phyloP scores from a whole-genome alignment of 176 grass and related monocot species.

The Carex littledalei region DNA sequence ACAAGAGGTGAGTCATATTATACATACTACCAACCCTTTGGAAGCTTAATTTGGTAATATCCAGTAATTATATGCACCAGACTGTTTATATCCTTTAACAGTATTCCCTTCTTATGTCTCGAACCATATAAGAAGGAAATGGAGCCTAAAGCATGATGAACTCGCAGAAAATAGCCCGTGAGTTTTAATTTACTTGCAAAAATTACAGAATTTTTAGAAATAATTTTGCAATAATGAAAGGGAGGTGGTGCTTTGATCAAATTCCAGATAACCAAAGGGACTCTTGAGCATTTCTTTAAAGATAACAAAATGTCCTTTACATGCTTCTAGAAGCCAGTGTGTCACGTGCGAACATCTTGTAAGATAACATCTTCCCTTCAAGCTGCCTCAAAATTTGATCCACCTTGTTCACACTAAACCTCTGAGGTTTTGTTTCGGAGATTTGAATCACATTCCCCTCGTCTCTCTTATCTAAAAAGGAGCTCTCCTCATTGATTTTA shows the following conservation, averaged over 20 bases:
- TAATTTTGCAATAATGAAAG: background rate
- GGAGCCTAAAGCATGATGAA: background rate
- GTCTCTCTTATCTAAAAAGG: too few relatives aligned
- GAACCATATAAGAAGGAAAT: background rate
- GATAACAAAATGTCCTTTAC: constrained; percentile 34
- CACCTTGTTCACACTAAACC: constrained; percentile 68
- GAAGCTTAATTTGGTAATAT: background rate
- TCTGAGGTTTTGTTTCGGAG: constrained; percentile 30
- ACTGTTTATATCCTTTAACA: too few relatives aligned
- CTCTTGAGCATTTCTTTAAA: background rate
- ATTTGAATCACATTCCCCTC: background rate
- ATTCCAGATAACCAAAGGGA: background rate
- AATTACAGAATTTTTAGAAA: background rate
- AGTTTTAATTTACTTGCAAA: background rate
- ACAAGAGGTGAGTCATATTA: background rate
- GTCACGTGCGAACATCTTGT: constrained; percentile 90
- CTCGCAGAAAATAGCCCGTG: background rate
- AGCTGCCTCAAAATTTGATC: constrained; percentile 62
- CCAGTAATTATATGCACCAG: background rate
- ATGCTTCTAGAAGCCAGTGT: constrained; percentile 76
- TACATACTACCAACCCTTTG: background rate
- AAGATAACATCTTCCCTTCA: constrained; percentile 70
- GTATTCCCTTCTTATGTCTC: too few relatives aligned
- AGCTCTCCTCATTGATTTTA: background rate
- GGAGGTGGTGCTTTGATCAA: background rate